These are phyloP conservation scores for Dryadomyces quercivorus DNA, from an alignment of 2,329 filamentous ascomycete genomes.

Conservation along the genomic window DNA sequence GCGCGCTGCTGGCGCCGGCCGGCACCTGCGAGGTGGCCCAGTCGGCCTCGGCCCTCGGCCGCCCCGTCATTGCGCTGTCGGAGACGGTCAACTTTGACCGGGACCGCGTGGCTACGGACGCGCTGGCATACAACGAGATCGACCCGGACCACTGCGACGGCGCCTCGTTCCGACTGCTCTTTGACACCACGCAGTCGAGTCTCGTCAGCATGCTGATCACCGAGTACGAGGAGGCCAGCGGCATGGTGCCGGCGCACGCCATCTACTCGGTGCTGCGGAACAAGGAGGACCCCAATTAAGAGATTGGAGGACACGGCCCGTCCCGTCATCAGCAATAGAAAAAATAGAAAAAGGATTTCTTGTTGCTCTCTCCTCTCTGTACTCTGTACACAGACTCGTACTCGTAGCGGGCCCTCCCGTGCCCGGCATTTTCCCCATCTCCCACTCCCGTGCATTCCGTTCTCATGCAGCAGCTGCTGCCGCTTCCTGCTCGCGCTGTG, in stretches of 20 bases:
- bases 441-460: no score
- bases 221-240: slow-evolving; percentile 86
- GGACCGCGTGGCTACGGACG: slow-evolving; percentile 78
- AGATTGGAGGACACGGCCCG: no score
- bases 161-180: slow-evolving; percentile 55
- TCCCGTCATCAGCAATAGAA: background rate
- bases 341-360: background rate
- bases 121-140: slow-evolving; percentile 89
- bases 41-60: slow-evolving; percentile 60
- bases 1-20: slow-evolving; percentile 73
- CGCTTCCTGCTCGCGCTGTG: slow-evolving; percentile 41
- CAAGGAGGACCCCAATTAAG: slow-evolving; percentile 40
- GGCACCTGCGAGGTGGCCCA: slow-evolving; percentile 83
- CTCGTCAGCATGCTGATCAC: slow-evolving; percentile 84
- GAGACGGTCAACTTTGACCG: slow-evolving; percentile 89
- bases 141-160: slow-evolving; percentile 55
- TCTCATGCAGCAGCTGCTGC: slow-evolving; percentile 7
- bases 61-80: slow-evolving; percentile 79
- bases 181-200: slow-evolving; percentile 81
- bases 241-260: slow-evolving; percentile 72
- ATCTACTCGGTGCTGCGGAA: slow-evolving; percentile 55
- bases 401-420: background rate
- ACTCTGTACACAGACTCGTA: background rate
- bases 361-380: background rate
- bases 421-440: background rate